Evolutionary conservation across 2,329 filamentous ascomycete genomes (phyloP), one percentile per base, ranked within the genome.

Genomic region (Boeremia exigua): DNA sequence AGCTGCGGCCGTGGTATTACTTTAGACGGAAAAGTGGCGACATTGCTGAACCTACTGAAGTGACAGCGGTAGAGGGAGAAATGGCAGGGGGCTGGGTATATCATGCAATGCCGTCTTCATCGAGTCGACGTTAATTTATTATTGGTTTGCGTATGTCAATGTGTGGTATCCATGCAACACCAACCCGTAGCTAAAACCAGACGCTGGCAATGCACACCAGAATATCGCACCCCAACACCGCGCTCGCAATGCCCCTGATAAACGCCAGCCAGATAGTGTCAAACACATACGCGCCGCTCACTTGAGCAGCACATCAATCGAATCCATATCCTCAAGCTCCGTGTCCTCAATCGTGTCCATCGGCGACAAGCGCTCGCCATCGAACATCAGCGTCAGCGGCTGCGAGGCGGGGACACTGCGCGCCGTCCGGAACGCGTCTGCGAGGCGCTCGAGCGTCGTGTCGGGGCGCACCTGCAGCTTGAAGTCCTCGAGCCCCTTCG

Each of bases 401-500:
- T 75, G 68, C 11, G 65, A 55, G 6, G 60, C 45, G 1, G 70
- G 56, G 4, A 75, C 60, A 1, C 62, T 56, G 14, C 51, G 52
- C n/a, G 49, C 56, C 4, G 54, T 36, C 29, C 69, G 68, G 49
- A 71, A 77, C 2, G 70, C 73, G 8, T 61, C 37, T 7, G 68
- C 61, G 6, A 77, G 60, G 27, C 70, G 63, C 4, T 62, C 66
- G 40, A 77, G 64, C 0, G 67, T 69, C 1, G 72, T 73, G 14
- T 70, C 59, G 67, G 77, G 73, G 40, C 76, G 76, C 11, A 82
- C 79, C 37, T 70, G 80, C 32, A 87, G 73, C 63, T 77, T 81
- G 60, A 82, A 81, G 32, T 86, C 81, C 9, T 76, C 71, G 38
- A 78, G 72, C 2, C 78, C 81, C 50, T 80, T 84, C 6, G 80